Conservation (phyloP, 306 rosid species). For the Quercus cerris region DNA sequence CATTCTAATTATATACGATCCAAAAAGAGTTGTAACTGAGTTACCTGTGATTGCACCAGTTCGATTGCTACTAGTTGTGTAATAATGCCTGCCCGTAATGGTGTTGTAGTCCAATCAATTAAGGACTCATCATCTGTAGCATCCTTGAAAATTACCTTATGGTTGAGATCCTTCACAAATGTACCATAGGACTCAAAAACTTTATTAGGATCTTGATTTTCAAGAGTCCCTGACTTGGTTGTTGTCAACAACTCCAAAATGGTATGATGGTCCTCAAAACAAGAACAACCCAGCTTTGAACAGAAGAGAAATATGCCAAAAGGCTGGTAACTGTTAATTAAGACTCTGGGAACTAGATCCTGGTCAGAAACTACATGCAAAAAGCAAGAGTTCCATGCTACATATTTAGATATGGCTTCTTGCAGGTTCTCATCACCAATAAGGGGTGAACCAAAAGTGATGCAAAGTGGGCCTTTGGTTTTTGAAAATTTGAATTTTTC, state of each 20-base stretch:
- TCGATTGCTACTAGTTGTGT: slow-evolving; percentile 41
- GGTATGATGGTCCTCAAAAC: slow-evolving; percentile 38
- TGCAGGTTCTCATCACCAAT: slow-evolving; percentile 40
- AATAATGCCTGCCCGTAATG: slow-evolving; percentile 29
- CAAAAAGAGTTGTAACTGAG: background rate
- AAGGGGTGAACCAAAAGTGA: slow-evolving; percentile 77
- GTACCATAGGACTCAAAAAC: slow-evolving; percentile 17
- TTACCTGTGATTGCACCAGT: slow-evolving; percentile 32
- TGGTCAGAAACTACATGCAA: slow-evolving; percentile 43
- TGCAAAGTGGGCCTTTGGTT: slow-evolving; percentile 52
- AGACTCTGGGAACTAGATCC: slow-evolving; percentile 41
- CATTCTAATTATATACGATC: background rate
- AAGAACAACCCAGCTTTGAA: slow-evolving; percentile 39
- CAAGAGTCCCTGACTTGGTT: background rate
- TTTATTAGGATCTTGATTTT: slow-evolving; percentile 1
- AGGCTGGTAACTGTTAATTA: slow-evolving; percentile 27
- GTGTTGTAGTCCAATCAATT: background rate
- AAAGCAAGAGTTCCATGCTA: slow-evolving; percentile 65
- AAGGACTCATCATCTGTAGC: no score
- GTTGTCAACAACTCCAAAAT: slow-evolving; percentile 22
- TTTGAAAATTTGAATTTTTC: slow-evolving; percentile 18
- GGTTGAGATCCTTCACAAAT: slow-evolving; percentile 27
- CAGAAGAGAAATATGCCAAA: slow-evolving; percentile 64
- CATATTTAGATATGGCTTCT: slow-evolving; percentile 36
- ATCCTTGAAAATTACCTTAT: slow-evolving; percentile 18